A percentile compares a stretch with the other conserved stretches of the same genome.
Evolutionary conservation across 2,329 filamentous ascomycete species (phyloP).

Genomic region (Sporothrix globosa): DNA sequence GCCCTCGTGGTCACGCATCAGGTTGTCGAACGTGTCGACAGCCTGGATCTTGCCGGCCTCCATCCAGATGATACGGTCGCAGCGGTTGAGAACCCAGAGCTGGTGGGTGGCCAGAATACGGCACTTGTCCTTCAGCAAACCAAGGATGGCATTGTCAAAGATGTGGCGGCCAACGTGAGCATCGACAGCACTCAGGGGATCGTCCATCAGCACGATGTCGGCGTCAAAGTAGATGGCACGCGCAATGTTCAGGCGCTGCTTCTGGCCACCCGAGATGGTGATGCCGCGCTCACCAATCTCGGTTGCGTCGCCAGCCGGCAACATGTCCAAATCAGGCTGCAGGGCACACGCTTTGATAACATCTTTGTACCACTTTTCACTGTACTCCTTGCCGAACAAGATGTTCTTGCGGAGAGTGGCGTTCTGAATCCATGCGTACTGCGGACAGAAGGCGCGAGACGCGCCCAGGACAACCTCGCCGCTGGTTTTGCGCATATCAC

Average conservation of each 20-base stretch:
- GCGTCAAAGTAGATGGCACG: conserved; percentile 73
- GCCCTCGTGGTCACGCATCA: conserved; percentile 76
- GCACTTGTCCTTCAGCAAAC: conserved; percentile 84
- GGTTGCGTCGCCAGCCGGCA: conserved; percentile 85
- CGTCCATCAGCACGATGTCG: conserved; percentile 70
- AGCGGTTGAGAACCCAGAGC: conserved; percentile 86
- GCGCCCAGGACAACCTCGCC: conserved; percentile 77
- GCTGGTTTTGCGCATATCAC: conserved; percentile 85
- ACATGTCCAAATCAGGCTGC: conserved; percentile 83
- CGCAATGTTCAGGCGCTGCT: conserved; percentile 93
- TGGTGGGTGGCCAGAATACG: conserved; percentile 93
- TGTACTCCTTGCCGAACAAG: conserved; percentile 78
- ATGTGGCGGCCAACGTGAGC: conserved; percentile 74
- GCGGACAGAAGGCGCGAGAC: conserved; percentile 85
- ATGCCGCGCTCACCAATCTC: conserved; percentile 96
- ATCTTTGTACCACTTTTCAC: conserved; percentile 76
- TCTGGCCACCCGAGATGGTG: conserved; percentile 92
- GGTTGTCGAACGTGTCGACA: conserved; percentile 84
- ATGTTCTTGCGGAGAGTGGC: conserved; percentile 86
- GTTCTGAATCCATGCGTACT: conserved; percentile 98
- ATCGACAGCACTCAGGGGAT: conserved; percentile 70
- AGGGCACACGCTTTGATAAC: conserved; percentile 89
- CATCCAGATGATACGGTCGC: conserved; percentile 92
- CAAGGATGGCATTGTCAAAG: conserved; percentile 92
- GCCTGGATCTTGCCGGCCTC: conserved; percentile 82